Base-by-base conservation (phyloP, 2,329 filamentous ascomycete genomes). In the Chrysosporium queenslandicum region DNA sequence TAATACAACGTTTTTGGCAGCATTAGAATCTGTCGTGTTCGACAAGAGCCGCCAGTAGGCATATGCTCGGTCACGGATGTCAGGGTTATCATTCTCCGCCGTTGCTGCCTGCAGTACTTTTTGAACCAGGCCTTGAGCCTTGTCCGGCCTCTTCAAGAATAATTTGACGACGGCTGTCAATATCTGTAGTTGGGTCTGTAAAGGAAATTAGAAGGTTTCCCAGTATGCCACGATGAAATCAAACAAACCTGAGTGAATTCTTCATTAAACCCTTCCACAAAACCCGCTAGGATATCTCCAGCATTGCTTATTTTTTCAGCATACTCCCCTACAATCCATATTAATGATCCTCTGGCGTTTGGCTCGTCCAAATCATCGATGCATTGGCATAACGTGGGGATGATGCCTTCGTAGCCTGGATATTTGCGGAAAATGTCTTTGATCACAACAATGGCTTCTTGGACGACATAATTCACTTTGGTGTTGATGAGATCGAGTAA, bases 251-350 rank as follows among this genome's bases (percentile, higher is more conserved):
- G 91, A 49, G 90, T 92, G 65, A 96, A 97, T 68, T 98, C 92
- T 66, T 97, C 92, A 67, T 86, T 86, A 68, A 98, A 97, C 0
- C 83, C 85, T 52, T 97, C 92, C 11, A 96, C 91, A 64, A 98
- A 98, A 16, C 86, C 83, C 49, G 82, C 78, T 54, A 98, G 71
- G 57, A 98, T 97, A 60, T 97, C 88, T 58, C 90, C 89, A n/a
- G 92, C 92, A 62, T 98, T 97, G 72, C 81, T 94, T 64, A 98
- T 98, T 77, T 98, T 98, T 74, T 98, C 92, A 0, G 92, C 92
- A 66, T 98, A 98, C 68, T 98, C 92, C 60, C 92, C 92, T 4
- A 98, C 91, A 60, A 98, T 97, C 92, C 92, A 98, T 63, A 98
- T 97, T 55, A 98, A 74, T 20, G 91, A 86, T 2, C 86, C 90